Conservation (phyloP, 225 moss, liverwort and hornwort species). For the Marchantia paleacea region DNA sequence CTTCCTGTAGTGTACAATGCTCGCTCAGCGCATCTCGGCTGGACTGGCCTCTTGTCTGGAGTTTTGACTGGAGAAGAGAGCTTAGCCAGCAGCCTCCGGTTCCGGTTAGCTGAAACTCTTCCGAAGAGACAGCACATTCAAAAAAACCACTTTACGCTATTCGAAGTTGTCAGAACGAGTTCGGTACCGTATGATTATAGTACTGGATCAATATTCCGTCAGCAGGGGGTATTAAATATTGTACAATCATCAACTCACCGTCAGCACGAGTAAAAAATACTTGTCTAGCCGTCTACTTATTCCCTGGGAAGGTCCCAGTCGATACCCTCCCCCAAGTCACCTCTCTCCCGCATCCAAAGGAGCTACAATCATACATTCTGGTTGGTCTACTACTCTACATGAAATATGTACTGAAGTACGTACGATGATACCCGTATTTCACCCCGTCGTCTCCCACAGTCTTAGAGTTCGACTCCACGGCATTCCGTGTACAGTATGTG, state of each 20-base stretch:
- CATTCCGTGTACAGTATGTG: not conserved
- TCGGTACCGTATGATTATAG: constrained; percentile 9
- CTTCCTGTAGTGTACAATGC: not conserved
- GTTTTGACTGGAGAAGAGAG: not conserved
- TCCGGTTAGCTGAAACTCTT: not conserved
- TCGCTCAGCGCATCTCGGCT: not conserved
- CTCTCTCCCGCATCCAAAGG: not conserved
- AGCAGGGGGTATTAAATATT: not conserved
- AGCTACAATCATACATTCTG: not conserved
- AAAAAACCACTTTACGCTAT: constrained; percentile 5
- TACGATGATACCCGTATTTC: not conserved
- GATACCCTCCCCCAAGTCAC: not conserved
- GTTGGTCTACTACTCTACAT: not conserved
- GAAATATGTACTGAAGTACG: not conserved
- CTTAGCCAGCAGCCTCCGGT: not conserved
- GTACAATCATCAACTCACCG: constrained; percentile 1
- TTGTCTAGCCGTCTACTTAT: not conserved
- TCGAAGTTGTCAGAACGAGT: constrained; percentile 2
- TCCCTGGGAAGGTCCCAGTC: not conserved
- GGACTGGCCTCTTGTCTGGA: not conserved
- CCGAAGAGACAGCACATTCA: constrained; percentile 10
- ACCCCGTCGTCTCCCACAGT: not conserved
- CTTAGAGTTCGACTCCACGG: no score
- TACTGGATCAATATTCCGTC: not conserved
- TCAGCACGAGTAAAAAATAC: not conserved